phyloP scores from a whole-genome alignment of 2,329 filamentous ascomycete genomes.

The Mariannaea elegans region DNA sequence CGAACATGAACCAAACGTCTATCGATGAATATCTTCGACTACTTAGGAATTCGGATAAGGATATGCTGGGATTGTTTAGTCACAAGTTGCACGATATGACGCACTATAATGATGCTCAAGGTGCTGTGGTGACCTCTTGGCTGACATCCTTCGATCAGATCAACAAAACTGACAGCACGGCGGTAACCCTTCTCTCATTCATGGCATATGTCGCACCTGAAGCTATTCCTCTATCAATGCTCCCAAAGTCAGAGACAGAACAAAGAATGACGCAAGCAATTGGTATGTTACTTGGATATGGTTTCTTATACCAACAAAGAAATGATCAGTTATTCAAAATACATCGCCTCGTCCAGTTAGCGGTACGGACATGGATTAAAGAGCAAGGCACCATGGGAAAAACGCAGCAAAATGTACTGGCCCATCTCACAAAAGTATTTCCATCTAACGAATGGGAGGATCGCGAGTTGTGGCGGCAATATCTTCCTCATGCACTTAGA shows the following conservation, averaged over 20 bases:
- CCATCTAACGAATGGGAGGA: neutral
- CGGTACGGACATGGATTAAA: constrained; percentile 39
- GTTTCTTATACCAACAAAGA: constrained; percentile 41
- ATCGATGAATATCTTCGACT: constrained; percentile 46
- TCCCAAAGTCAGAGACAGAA: constrained; percentile 31
- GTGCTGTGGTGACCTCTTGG: constrained; percentile 50
- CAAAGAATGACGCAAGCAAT: constrained; percentile 38
- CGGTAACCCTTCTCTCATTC: constrained; percentile 49
- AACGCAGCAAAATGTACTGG: neutral
- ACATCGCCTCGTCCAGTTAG: constrained; percentile 49
- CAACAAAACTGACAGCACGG: constrained; percentile 34
- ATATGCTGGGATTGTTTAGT: constrained; percentile 25
- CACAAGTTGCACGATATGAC: constrained; percentile 46
- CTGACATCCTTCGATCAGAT: constrained; percentile 53
- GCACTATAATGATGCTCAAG: constrained; percentile 42
- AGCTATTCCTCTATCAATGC: constrained; percentile 47
- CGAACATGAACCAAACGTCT: constrained; percentile 43
- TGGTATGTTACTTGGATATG: constrained; percentile 44
- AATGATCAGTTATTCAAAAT: constrained; percentile 44
- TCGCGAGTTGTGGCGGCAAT: constrained; percentile 15
- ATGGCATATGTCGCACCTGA: constrained; percentile 51
- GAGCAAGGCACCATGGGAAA: constrained; percentile 34
- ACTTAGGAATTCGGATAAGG: constrained; percentile 42
- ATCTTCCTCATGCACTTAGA: constrained; percentile 7
- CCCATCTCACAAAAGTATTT: constrained; percentile 14